A percentile compares a stretch with the other conserved stretches of the same genome.
phyloP scores from a whole-genome alignment of 1,139 yeast species.

The Suhomyces coccinellae region DNA sequence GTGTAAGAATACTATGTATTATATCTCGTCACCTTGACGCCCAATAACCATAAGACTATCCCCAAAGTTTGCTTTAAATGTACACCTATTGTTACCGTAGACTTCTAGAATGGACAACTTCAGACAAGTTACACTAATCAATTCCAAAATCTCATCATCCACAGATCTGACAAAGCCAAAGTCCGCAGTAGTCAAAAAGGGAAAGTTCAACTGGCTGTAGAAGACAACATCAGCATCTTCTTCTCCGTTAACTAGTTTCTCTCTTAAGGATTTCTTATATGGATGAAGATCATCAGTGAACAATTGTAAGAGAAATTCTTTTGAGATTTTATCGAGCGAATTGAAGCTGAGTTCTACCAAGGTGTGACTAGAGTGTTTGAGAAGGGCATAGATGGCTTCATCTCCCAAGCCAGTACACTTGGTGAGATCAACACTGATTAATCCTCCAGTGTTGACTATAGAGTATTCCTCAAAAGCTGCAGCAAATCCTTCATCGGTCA shows the following conservation, averaged over 20 bases:
- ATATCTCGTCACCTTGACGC: constrained; percentile 58
- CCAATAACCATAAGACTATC: constrained; percentile 69
- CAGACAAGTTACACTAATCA: constrained; percentile 57
- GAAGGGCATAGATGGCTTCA: constrained; percentile 55
- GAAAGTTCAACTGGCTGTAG: constrained; percentile 32
- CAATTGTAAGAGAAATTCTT: constrained; percentile 44
- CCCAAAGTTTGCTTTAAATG: constrained; percentile 52
- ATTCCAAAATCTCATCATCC: constrained; percentile 60
- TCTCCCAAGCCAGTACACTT: constrained; percentile 70
- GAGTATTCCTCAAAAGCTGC: constrained; percentile 51
- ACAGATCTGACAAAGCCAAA: constrained; percentile 74
- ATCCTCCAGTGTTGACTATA: constrained; percentile 54
- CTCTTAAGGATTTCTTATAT: constrained; percentile 31
- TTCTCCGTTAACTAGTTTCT: constrained; percentile 16
- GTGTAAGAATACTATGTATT: neutral
- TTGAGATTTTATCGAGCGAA: constrained; percentile 62
- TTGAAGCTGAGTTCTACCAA: constrained; percentile 70
- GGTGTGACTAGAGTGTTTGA: constrained; percentile 65
- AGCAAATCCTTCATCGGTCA: constrained; percentile 66
- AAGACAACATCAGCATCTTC: constrained; percentile 11
- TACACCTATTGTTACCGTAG: constrained; percentile 74
- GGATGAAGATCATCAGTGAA: constrained; percentile 42
- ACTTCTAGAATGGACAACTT: constrained; percentile 68
- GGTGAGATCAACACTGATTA: constrained; percentile 59
- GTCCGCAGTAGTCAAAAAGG: constrained; percentile 64